Evolutionary conservation across 108 stramenopile genomes (phyloP), one percentile per base, ranked within the genome.

Genomic region (Stephanodiscus triporus): DNA sequence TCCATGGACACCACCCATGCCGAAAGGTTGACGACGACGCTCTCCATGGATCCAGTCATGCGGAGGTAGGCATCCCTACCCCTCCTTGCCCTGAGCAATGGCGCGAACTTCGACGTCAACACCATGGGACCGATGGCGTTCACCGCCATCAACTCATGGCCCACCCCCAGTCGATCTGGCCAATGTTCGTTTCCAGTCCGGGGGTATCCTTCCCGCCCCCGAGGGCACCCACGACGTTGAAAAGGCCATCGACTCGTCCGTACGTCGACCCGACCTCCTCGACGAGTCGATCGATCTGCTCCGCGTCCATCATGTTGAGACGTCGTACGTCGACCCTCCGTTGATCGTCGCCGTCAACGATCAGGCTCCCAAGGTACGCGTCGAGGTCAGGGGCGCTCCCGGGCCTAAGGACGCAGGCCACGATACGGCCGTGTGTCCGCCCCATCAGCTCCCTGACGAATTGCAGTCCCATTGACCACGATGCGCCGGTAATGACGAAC

Each of bases 1-100:
- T 62, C 49, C 38, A 91, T 88, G 53, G 82, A 84, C 9, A 87
- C 90, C 6, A 91, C 89, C 22, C 89, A 57, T 0, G 90, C 90
- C 13, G 83, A 85, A 2, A 90, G 53, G 77, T 88, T 88, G 5
- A 86, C 85, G 6, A 90, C 78, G 29, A 88, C 79, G 50, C 83
- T 75, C 55, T 71, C 77, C 32, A 36, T 42, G 43, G 73, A 57
- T 4, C 58, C 72, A 23, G 58, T 71, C 13, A 50, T 43, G 17
- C 77, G 77, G 19, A 70, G 58, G 34, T 80, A 75, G 0, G 34
- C 47, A 27, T 75, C 64, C 49, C 43, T 60, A 13, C 73, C 78
- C 68, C 70, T 80, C 10, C 74, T 63, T 32, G 66, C 68, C 66
- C 78, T 75, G 38, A 90, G 37, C 43, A 85, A 22, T 26, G 70